Evolutionary conservation across 331 rosid genomes (phyloP).

Genomic region (Quercus lobata): DNA sequence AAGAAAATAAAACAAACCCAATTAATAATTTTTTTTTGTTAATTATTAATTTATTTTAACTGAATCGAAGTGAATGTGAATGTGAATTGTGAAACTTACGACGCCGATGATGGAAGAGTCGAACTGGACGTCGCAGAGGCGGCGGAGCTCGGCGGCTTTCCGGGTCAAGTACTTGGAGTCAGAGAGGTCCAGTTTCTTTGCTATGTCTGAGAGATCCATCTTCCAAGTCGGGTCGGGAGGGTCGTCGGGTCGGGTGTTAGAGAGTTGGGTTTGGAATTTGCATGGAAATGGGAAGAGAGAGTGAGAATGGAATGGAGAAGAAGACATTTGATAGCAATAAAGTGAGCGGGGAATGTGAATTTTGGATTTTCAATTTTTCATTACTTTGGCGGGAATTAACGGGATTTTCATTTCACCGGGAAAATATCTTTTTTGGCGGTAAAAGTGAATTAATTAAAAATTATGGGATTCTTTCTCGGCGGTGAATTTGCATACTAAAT

Average conservation of each 20-base stretch:
- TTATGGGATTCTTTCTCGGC: not conserved
- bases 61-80: too few species aligned
- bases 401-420: too few species aligned
- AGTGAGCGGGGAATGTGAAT: not conserved
- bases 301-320: not conserved
- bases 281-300: not conserved
- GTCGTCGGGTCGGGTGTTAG: not conserved
- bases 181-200: conserved; percentile 53
- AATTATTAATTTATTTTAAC: not conserved
- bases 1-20: too few species aligned
- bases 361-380: not conserved
- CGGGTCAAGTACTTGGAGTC: conserved; percentile 56
- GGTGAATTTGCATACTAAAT: not conserved
- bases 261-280: not conserved
- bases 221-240: not conserved
- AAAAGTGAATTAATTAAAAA: too few species aligned
- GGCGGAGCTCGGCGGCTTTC: conserved; percentile 78
- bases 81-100: conserved; percentile 28
- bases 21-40: not conserved
- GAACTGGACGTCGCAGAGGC: conserved; percentile 74
- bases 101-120: conserved; percentile 77
- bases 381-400: not conserved
- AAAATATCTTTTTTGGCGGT: too few species aligned
- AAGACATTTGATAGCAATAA: not conserved
- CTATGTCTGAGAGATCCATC: conserved; percentile 70